A percentile compares a stretch with the other conserved stretches of the same genome.
phyloP scores from a whole-genome alignment of 306 rosid genomes.

The Hippophae gyantsensis region DNA sequence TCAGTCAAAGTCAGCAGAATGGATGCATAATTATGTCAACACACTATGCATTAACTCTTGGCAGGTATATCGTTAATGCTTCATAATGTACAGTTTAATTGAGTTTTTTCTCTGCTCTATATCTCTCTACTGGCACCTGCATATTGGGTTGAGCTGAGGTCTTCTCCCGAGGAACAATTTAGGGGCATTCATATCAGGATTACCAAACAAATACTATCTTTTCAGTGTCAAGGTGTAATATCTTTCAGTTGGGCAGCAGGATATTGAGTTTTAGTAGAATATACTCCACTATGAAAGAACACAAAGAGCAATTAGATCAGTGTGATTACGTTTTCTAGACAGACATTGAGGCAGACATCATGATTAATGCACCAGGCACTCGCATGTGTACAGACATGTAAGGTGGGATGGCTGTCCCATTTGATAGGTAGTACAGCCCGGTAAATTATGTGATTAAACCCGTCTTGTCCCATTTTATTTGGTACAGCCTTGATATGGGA shows the following conservation, averaged over 20 bases:
- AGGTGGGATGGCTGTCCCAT: not conserved
- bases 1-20: constrained; percentile 39
- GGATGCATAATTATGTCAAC: constrained; percentile 75
- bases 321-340: not conserved
- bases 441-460: no score
- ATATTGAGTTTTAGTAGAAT: not conserved
- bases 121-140: not conserved
- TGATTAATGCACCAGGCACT: no score
- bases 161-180: no score
- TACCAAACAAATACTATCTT: no score
- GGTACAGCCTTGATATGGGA: no score
- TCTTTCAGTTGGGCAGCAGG: not conserved
- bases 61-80: constrained; percentile 48
- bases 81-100: not conserved
- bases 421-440: no score
- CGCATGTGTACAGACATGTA: not conserved
- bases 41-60: constrained; percentile 80
- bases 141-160: not conserved
- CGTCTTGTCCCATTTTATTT: no score
- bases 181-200: no score
- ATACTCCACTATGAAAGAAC: not conserved
- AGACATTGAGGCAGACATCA: not conserved
- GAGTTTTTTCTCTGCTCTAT: not conserved
- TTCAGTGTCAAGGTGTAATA: not conserved
- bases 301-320: not conserved